phyloP scores from a whole-genome alignment of 306 rosid species.

The Cucurbita pepo region DNA sequence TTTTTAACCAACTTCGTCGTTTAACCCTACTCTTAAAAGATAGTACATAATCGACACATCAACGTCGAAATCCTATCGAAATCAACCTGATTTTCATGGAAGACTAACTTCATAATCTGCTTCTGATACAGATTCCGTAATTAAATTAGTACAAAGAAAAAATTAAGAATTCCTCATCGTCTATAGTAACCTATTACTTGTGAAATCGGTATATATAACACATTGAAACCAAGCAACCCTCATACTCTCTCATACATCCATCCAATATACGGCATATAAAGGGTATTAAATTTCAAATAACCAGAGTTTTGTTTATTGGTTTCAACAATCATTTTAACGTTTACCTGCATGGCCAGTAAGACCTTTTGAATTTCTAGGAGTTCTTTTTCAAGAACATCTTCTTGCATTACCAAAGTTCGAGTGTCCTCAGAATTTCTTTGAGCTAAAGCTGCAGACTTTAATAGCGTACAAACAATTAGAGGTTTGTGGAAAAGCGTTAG shows the following conservation, averaged over 20 bases:
- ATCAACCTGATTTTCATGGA: background rate
- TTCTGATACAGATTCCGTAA: too few species aligned
- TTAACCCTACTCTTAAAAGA: background rate
- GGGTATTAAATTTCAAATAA: background rate
- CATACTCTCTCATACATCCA: background rate
- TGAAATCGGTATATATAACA: background rate
- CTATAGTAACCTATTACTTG: background rate
- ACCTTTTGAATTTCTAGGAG: constrained; percentile 77
- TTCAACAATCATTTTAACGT: background rate
- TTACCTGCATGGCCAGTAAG: constrained; percentile 92
- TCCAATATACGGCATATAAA: background rate
- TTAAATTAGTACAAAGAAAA: too few species aligned
- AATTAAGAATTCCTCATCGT: too few species aligned
- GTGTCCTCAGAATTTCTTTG: constrained; percentile 77
- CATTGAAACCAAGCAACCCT: background rate
- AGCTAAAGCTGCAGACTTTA: constrained; percentile 73
- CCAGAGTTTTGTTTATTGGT: background rate
- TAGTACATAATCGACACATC: background rate
- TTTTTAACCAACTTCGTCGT: background rate
- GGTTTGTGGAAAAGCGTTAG: background rate
- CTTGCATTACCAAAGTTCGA: constrained; percentile 57
- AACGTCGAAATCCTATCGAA: background rate
- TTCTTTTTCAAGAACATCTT: constrained; percentile 78
- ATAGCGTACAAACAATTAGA: constrained; percentile 17
- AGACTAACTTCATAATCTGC: background rate